phyloP scores from a whole-genome alignment of 2,329 filamentous ascomycete genomes.

The Xylaria sp. region DNA sequence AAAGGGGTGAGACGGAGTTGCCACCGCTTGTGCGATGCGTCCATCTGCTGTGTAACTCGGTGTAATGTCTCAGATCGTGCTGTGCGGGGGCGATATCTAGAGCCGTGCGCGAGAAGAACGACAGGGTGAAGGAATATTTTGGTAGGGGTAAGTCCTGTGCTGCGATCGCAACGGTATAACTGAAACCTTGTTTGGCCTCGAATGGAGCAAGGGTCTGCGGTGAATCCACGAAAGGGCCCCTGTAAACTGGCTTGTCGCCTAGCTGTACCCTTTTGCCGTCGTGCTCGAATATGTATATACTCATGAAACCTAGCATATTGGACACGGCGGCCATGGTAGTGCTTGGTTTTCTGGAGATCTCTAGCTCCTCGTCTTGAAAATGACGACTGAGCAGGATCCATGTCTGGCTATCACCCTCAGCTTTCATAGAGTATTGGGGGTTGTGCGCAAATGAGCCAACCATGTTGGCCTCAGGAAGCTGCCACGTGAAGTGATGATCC shows the following conservation, averaged over 20 bases:
- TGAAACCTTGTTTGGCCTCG: slow-evolving; percentile 52
- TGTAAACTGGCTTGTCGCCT: slow-evolving; percentile 71
- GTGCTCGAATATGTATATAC: slow-evolving; percentile 79
- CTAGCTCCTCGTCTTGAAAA: slow-evolving; percentile 72
- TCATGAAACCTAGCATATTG: slow-evolving; percentile 78
- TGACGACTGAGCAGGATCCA: slow-evolving; percentile 91
- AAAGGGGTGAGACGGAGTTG: slow-evolving; percentile 76
- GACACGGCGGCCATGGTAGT: slow-evolving; percentile 50
- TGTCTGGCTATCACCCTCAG: slow-evolving; percentile 63
- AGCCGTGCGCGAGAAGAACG: slow-evolving; percentile 72
- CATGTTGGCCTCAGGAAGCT: slow-evolving; percentile 55
- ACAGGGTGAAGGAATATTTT: slow-evolving; percentile 84
- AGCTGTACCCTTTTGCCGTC: slow-evolving; percentile 75
- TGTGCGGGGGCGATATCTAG: slow-evolving; percentile 67
- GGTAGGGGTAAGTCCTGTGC: slow-evolving; percentile 77
- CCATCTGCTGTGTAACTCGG: slow-evolving; percentile 72
- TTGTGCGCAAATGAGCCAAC: slow-evolving; percentile 66
- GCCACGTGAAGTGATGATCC: slow-evolving; percentile 91
- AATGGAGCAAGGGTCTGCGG: slow-evolving; percentile 87
- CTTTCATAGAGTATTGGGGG: slow-evolving; percentile 73
- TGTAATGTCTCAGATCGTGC: slow-evolving; percentile 62
- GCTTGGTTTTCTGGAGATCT: slow-evolving; percentile 55
- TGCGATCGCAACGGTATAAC: slow-evolving; percentile 70
- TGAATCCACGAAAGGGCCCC: slow-evolving; percentile 89
- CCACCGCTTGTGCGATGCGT: slow-evolving; percentile 81